phyloP scores from a whole-genome alignment of 495 filamentous ascomycete genomes.

The Penicillium subrubescens region DNA sequence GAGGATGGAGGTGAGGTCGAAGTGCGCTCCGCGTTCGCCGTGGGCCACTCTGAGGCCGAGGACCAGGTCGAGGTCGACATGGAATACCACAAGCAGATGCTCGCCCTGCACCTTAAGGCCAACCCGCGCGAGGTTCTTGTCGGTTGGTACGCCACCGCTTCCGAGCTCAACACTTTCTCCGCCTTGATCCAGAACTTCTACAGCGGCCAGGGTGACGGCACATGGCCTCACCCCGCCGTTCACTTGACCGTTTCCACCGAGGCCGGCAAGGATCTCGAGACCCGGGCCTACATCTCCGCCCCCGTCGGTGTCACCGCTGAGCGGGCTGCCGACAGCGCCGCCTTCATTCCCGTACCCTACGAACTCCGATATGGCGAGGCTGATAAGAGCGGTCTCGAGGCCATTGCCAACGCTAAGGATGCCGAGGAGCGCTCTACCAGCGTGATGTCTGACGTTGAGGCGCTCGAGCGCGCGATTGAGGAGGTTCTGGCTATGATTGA shows the following conservation, averaged over 20 bases:
- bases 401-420: slow-evolving; percentile 80
- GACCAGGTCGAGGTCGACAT: slow-evolving; percentile 99
- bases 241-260: slow-evolving; percentile 92
- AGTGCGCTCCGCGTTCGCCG: slow-evolving; percentile 93
- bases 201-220: slow-evolving; percentile 92
- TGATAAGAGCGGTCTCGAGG: slow-evolving; percentile 88
- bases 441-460: slow-evolving; percentile 83
- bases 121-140: slow-evolving; percentile 92
- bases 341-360: slow-evolving; percentile 95
- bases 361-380: slow-evolving; percentile 88
- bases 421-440: slow-evolving; percentile 68
- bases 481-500: slow-evolving; percentile 85
- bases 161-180: slow-evolving; percentile 95
- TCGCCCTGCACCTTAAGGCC: slow-evolving; percentile 87
- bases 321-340: slow-evolving; percentile 88
- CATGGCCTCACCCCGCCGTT: slow-evolving; percentile 92
- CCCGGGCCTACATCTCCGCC: slow-evolving; percentile 88
- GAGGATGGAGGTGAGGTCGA: slow-evolving; percentile 97
- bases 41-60: slow-evolving; percentile 95
- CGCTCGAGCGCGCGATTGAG: slow-evolving; percentile 79
- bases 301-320: slow-evolving; percentile 94
- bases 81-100: slow-evolving; percentile 99
- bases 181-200: slow-evolving; percentile 99
- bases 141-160: slow-evolving; percentile 96
- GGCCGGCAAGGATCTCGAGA: slow-evolving; percentile 79